phyloP scores from a whole-genome alignment of 768 basidiomycete genomes.

The Hysterangium stoloniferum region DNA sequence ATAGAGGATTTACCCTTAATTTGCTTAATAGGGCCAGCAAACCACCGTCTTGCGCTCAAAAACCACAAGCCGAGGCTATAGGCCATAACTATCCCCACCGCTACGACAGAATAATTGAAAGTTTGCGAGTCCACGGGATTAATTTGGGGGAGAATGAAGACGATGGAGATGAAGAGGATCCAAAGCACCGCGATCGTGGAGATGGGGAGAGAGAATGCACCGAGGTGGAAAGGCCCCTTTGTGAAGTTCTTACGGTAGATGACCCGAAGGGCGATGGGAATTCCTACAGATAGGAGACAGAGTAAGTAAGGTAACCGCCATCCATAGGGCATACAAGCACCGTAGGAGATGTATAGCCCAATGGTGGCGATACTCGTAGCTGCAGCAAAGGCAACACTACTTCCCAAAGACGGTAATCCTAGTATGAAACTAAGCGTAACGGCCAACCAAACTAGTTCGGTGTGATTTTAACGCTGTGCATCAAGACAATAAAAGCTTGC shows the following conservation, averaged over 20 bases:
- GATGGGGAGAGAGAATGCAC: conserved; percentile 52
- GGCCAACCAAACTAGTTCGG: conserved; percentile 61
- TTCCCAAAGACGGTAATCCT: conserved; percentile 66
- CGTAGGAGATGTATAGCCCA: conserved; percentile 71
- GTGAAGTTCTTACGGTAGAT: conserved; percentile 51
- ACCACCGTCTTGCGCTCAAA: conserved; percentile 65
- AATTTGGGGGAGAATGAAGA: conserved; percentile 62
- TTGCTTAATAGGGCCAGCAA: conserved; percentile 60
- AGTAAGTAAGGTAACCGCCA: background rate
- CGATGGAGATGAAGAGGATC: conserved; percentile 67
- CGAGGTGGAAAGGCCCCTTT: conserved; percentile 68
- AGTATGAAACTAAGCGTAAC: conserved; percentile 70
- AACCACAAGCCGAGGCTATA: conserved; percentile 68
- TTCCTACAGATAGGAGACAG: conserved; percentile 28
- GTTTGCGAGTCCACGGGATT: conserved; percentile 67
- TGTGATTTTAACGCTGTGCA: background rate
- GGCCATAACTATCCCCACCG: conserved; percentile 60
- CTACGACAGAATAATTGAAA: conserved; percentile 69
- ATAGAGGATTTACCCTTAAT: too few relatives aligned
- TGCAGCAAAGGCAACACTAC: conserved; percentile 58
- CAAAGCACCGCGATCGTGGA: conserved; percentile 51
- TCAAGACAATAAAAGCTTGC: background rate
- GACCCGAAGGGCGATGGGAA: conserved; percentile 64
- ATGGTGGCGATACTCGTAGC: conserved; percentile 60
- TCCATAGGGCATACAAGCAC: conserved; percentile 22